Conservation (phyloP, 2,329 filamentous ascomycete genomes). For the Xylariaceae sp. region DNA sequence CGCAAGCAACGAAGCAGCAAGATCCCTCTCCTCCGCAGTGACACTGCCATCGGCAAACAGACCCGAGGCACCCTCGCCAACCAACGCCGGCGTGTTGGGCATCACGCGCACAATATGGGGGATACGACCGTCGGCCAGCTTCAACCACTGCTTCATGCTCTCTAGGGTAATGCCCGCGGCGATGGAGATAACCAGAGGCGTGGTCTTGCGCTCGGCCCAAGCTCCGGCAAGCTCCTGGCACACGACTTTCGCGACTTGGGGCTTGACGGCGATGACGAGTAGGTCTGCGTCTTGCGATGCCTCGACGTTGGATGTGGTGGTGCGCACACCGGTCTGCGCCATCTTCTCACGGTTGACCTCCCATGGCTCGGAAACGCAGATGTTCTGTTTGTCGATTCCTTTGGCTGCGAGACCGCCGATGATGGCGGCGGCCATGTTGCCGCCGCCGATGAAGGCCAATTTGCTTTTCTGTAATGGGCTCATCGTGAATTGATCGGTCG, state of each 20-base stretch:
- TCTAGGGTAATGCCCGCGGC: slow-evolving; percentile 45
- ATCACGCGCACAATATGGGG: slow-evolving; percentile 49
- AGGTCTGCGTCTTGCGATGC: slow-evolving; percentile 42
- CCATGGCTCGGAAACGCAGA: slow-evolving; percentile 49
- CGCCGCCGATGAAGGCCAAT: slow-evolving; percentile 35
- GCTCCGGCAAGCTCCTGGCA: slow-evolving; percentile 43
- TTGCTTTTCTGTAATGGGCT: slow-evolving; percentile 26
- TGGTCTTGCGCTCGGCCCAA: slow-evolving; percentile 30
- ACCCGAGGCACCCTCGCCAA: slow-evolving; percentile 48
- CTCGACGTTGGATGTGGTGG: slow-evolving; percentile 44
- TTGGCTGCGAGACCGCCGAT: slow-evolving; percentile 45
- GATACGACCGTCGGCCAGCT: slow-evolving; percentile 31
- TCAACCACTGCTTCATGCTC: slow-evolving; percentile 42
- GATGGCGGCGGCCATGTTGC: slow-evolving; percentile 52
- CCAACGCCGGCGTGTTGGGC: slow-evolving; percentile 49
- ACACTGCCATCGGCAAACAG: slow-evolving; percentile 43
- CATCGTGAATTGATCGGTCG: slow-evolving; percentile 18
- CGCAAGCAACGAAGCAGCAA: slow-evolving; percentile 39
- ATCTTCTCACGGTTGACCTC: slow-evolving; percentile 50
- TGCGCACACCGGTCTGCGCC: slow-evolving; percentile 41
- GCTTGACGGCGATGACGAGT: slow-evolving; percentile 49
- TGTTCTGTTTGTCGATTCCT: slow-evolving; percentile 40
- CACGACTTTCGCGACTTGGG: slow-evolving; percentile 44
- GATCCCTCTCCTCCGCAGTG: slow-evolving; percentile 37
- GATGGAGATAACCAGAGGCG: slow-evolving; percentile 47